phyloP scores from a whole-genome alignment of 352 stramenopile species.

The Phytophthora hybrid region DNA sequence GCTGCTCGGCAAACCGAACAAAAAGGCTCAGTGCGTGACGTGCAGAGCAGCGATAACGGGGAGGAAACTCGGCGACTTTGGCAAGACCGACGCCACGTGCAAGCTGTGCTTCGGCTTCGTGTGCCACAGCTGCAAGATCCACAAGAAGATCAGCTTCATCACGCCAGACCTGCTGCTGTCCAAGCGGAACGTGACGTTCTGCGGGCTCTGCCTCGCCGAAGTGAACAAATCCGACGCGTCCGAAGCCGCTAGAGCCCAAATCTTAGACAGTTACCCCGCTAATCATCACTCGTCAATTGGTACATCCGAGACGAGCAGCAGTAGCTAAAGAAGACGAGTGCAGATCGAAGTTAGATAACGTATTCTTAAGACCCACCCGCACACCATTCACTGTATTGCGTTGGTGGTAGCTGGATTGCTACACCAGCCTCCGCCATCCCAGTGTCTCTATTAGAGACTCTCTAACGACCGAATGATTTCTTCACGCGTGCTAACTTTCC shows the following conservation, averaged over 20 bases:
- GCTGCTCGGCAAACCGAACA: constrained; percentile 24
- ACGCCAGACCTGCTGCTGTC: constrained; percentile 33
- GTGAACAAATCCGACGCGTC: constrained; percentile 28
- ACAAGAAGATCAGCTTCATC: constrained; percentile 51
- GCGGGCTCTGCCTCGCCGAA: constrained; percentile 33
- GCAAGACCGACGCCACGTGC: constrained; percentile 43
- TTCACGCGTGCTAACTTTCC: constrained; percentile 6
- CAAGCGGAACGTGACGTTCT: constrained; percentile 47
- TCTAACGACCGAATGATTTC: neutral
- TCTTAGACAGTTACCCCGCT: constrained; percentile 32
- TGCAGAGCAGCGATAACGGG: constrained; percentile 28
- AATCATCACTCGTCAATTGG: constrained; percentile 11
- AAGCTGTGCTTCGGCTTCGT: constrained; percentile 44
- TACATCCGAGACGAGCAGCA: constrained; percentile 35
- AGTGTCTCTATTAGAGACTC: neutral
- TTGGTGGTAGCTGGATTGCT: neutral
- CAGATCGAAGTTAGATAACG: constrained; percentile 13
- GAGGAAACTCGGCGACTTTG: constrained; percentile 33
- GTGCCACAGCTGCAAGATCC: constrained; percentile 44
- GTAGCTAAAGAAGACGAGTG: constrained; percentile 6
- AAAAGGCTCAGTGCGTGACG: constrained; percentile 35
- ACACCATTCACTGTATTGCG: neutral
- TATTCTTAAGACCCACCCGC: neutral
- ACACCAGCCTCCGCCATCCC: neutral
- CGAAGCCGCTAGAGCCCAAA: constrained; percentile 35